Evolutionary conservation across 257 asterid species (phyloP), one percentile per base, ranked within the genome.

Genomic region (Primulina huaijiensis): DNA sequence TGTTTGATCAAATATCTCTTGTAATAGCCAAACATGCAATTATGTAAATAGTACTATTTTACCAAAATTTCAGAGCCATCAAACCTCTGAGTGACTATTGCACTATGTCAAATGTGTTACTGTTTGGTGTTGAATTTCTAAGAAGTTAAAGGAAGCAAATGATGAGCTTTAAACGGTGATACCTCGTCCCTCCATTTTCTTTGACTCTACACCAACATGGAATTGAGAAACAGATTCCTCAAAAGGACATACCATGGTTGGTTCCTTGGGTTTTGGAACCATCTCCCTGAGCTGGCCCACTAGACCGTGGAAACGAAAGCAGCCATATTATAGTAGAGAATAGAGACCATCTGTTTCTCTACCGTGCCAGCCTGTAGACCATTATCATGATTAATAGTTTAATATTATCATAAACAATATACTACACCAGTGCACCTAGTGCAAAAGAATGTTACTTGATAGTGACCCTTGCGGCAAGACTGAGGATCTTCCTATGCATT

Each of bases 261-360:
- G 86, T 66, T 89, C 94, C 94, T 35, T 65, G 57, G 77, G 82
- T 67, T 72, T 70, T 61, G 93, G 94, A 89, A 84, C 64, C 55
- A 70, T 60, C 58, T 9, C 57, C 20, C 57, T 50, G 46, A 34
- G 60, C 5, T 59, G 57, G 43, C 82, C 80, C 81, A 79, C 80
- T 70, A 75, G 74, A 75, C 71, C 62, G 69, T 76, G 70, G 72
- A 69, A 40, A 68, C 27, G 38, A 68, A 76, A 67, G 62, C 58
- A 31, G 52, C 66, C 35, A 53, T 68, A 66, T 72, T 69, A 11
- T 76, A 74, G 17, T 61, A 60, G 61, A 9, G 58, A 65, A 75
- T 60, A 78, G 69, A 72, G 76, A 65, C 46, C 57, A 35, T 50
- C 71, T 46, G 78, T 68, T 78, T 78, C 78, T 64, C 69, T 68